phyloP scores from a whole-genome alignment of 2,329 filamentous ascomycete genomes.

The Claviceps arundinis region DNA sequence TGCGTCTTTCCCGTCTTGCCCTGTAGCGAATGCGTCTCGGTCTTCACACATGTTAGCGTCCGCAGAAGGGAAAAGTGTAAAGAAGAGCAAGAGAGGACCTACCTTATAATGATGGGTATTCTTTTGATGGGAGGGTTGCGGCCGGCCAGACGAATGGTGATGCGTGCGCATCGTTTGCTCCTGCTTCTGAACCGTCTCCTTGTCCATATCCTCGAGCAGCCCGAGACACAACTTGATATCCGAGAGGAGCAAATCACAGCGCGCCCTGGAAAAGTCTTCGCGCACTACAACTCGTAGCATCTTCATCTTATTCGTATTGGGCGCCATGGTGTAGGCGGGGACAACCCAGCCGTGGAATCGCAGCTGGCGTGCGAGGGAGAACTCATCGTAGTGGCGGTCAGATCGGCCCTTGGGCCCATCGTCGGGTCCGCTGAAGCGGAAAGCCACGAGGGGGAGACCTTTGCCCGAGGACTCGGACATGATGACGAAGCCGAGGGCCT shows the following conservation, averaged over 20 bases:
- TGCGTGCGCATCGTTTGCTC: slow-evolving; percentile 51
- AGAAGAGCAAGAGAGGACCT: slow-evolving; percentile 15
- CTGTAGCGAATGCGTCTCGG: slow-evolving; percentile 77
- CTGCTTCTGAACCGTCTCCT: slow-evolving; percentile 54
- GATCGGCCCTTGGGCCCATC: slow-evolving; percentile 26
- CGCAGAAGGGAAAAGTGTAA: not conserved
- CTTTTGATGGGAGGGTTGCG: slow-evolving; percentile 31
- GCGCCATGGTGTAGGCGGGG: slow-evolving; percentile 94
- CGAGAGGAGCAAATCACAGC: slow-evolving; percentile 64
- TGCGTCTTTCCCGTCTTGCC: slow-evolving; percentile 88
- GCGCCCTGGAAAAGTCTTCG: slow-evolving; percentile 75
- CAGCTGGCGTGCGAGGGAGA: slow-evolving; percentile 70
- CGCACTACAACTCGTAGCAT: slow-evolving; percentile 86
- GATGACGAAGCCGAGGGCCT: slow-evolving; percentile 69
- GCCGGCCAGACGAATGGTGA: slow-evolving; percentile 36
- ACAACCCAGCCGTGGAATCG: slow-evolving; percentile 85
- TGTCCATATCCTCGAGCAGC: slow-evolving; percentile 61
- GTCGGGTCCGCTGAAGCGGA: slow-evolving; percentile 53
- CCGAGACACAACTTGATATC: slow-evolving; percentile 70
- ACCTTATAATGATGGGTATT: slow-evolving; percentile 28
- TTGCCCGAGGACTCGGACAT: slow-evolving; percentile 68
- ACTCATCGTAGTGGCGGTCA: slow-evolving; percentile 57
- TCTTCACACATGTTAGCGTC: slow-evolving; percentile 21
- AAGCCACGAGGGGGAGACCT: slow-evolving; percentile 82
- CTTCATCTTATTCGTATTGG: slow-evolving; percentile 70